Conservation (phyloP, 495 filamentous ascomycete genomes). For the Aspergillus sclerotioniger region DNA sequence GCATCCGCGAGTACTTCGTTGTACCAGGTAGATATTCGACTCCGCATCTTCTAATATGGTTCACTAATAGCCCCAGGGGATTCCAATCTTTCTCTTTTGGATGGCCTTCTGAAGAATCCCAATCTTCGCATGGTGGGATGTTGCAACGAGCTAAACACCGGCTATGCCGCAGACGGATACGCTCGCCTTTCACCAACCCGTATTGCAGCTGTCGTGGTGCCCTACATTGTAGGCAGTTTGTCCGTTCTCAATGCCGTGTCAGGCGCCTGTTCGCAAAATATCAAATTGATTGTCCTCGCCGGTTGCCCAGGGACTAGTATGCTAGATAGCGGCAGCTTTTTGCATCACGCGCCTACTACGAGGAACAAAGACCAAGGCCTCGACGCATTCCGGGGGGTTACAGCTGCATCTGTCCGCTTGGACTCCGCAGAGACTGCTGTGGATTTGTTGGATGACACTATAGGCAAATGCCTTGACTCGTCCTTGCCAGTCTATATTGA, state of each 20-base stretch:
- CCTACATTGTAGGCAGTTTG: conserved; percentile 73
- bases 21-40: conserved; percentile 9
- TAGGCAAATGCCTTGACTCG: conserved; percentile 5
- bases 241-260: conserved; percentile 68
- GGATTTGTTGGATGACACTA: conserved; percentile 5
- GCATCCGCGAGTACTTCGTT: conserved; percentile 10
- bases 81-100: conserved; percentile 66
- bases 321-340: not conserved
- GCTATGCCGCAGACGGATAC: conserved; percentile 77
- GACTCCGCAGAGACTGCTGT: not conserved
- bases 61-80: conserved; percentile 45
- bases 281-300: conserved; percentile 76
- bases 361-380: conserved; percentile 11
- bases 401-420: conserved; percentile 7
- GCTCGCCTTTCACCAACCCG: conserved; percentile 57
- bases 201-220: conserved; percentile 68
- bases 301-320: conserved; percentile 36
- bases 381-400: conserved; percentile 6
- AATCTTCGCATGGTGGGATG: conserved; percentile 70
- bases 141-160: conserved; percentile 74
- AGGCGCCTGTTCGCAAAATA: conserved; percentile 66
- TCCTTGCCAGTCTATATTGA: conserved; percentile 16
- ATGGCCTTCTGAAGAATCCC: conserved; percentile 53
- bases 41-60: not conserved
- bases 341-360: conserved; percentile 9